Percentiles rank a stretch among this genome's conserved stretches.
These are phyloP conservation scores for Cyclocybe aegerita DNA, from an alignment of 768 basidiomycete species.

Conservation along the genomic window DNA sequence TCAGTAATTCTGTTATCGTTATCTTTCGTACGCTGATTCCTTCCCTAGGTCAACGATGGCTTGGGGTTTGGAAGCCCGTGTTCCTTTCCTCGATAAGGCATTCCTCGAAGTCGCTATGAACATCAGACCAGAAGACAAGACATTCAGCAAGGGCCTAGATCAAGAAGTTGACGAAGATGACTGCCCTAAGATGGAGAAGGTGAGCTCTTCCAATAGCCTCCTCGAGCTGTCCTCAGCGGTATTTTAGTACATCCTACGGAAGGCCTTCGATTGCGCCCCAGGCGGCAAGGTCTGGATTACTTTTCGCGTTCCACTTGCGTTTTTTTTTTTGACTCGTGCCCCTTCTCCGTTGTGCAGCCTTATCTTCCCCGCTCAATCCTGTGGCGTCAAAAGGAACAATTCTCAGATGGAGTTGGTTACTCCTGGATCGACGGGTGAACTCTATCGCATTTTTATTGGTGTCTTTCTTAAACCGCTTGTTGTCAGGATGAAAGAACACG, in stretches of 20 bases:
- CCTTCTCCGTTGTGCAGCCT: constrained; percentile 44
- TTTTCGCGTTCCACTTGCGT: background rate
- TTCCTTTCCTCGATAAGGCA: constrained; percentile 96
- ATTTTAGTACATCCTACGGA: constrained; percentile 87
- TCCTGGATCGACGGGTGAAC: constrained; percentile 96
- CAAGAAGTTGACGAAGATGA: constrained; percentile 85
- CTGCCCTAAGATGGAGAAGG: constrained; percentile 94
- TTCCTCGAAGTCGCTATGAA: constrained; percentile 96
- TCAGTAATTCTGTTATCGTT: constrained; percentile 27
- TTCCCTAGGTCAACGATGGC: constrained; percentile 90
- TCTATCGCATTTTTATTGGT: background rate
- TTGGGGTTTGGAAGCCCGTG: constrained; percentile 98
- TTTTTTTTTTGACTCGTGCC: background rate
- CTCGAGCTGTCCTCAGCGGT: background rate
- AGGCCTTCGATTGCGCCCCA: constrained; percentile 88
- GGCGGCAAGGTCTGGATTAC: constrained; percentile 60
- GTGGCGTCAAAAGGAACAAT: constrained; percentile 99
- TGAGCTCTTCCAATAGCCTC: constrained; percentile 22
- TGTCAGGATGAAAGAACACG: constrained; percentile 85
- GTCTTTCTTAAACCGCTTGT: background rate
- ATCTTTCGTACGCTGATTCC: too few relatives aligned
- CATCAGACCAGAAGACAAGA: constrained; percentile 83
- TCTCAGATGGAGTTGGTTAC: constrained; percentile 98
- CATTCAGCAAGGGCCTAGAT: constrained; percentile 77
- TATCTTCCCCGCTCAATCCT: constrained; percentile 94